These are phyloP conservation scores for Ustilago cynodontis DNA, from an alignment of 1,284 basidiomycete species.

Conservation along the genomic window DNA sequence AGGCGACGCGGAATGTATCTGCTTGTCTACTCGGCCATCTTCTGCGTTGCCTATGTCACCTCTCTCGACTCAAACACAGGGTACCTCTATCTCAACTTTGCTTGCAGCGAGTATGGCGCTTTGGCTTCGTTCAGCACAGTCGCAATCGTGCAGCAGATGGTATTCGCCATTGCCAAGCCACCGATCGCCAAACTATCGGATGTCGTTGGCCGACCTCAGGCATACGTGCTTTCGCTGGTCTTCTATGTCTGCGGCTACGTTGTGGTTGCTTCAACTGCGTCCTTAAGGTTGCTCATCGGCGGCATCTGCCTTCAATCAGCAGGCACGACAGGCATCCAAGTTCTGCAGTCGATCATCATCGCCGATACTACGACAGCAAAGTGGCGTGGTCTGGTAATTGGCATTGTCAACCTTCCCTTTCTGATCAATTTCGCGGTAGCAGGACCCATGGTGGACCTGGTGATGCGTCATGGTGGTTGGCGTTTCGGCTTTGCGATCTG, in stretches of 20 bases:
- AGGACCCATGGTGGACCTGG: slow-evolving; percentile 77
- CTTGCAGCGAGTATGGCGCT: slow-evolving; percentile 67
- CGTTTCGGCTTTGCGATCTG: slow-evolving; percentile 80
- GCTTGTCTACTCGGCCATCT: slow-evolving; percentile 72
- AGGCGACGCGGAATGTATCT: slow-evolving; percentile 45
- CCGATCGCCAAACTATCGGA: slow-evolving; percentile 84
- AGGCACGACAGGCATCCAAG: slow-evolving; percentile 71
- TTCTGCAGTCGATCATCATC: slow-evolving; percentile 72
- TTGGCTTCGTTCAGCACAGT: slow-evolving; percentile 71
- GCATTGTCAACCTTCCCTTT: slow-evolving; percentile 76
- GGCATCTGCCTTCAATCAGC: slow-evolving; percentile 74
- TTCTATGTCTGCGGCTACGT: slow-evolving; percentile 75
- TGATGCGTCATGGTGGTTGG: slow-evolving; percentile 75
- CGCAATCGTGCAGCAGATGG: slow-evolving; percentile 67
- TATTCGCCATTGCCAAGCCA: slow-evolving; percentile 80
- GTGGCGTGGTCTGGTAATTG: slow-evolving; percentile 81
- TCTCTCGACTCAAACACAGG: slow-evolving; percentile 75
- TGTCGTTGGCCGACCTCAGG: slow-evolving; percentile 74
- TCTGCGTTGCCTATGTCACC: slow-evolving; percentile 77
- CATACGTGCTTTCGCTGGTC: slow-evolving; percentile 75
- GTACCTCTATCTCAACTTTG: slow-evolving; percentile 71
- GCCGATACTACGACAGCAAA: slow-evolving; percentile 83
- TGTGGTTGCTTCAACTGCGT: slow-evolving; percentile 77
- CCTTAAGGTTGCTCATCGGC: slow-evolving; percentile 73
- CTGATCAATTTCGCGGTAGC: slow-evolving; percentile 75